These are phyloP conservation scores for Lachancea fermentati DNA, from an alignment of 805 yeast species.

Conservation along the genomic window DNA sequence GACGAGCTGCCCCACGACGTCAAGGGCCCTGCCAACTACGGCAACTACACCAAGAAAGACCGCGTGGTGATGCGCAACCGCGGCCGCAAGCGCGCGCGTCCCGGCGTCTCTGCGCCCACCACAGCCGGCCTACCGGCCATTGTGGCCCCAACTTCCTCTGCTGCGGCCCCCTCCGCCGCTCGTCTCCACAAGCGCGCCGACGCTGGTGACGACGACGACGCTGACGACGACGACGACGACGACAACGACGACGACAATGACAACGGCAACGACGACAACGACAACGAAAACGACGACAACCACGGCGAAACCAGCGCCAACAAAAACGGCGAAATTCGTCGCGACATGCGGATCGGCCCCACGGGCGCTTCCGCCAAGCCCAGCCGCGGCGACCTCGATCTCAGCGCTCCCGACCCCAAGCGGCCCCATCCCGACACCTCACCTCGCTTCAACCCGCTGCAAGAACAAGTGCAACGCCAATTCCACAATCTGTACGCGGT, in stretches of 20 bases:
- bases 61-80: slow-evolving; percentile 11
- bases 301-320: not conserved
- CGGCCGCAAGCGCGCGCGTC: slow-evolving; percentile 6
- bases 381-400: not conserved
- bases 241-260: slow-evolving; percentile 11
- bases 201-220: slow-evolving; percentile 1
- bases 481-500: slow-evolving; percentile 20
- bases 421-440: slow-evolving; percentile 2
- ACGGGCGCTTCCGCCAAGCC: too few relatives aligned
- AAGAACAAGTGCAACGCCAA: slow-evolving; percentile 25
- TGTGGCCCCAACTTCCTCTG: not conserved
- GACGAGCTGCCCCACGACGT: slow-evolving; percentile 43
- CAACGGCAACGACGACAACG: slow-evolving; percentile 11
- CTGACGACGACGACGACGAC: slow-evolving; percentile 7
- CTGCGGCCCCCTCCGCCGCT: too few relatives aligned
- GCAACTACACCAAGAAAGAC: slow-evolving; percentile 43
- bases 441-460: slow-evolving; percentile 21
- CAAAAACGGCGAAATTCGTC: slow-evolving; percentile 6
- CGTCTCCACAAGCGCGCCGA: not conserved
- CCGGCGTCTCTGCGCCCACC: not conserved
- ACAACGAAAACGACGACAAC: slow-evolving; percentile 1
- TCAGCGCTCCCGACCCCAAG: slow-evolving; percentile 1
- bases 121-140: slow-evolving; percentile 1
- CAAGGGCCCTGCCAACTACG: slow-evolving; percentile 63
- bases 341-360: too few relatives aligned